These are phyloP conservation scores for Linum trigynum DNA, from an alignment of 345 rosid species.

Conservation along the genomic window DNA sequence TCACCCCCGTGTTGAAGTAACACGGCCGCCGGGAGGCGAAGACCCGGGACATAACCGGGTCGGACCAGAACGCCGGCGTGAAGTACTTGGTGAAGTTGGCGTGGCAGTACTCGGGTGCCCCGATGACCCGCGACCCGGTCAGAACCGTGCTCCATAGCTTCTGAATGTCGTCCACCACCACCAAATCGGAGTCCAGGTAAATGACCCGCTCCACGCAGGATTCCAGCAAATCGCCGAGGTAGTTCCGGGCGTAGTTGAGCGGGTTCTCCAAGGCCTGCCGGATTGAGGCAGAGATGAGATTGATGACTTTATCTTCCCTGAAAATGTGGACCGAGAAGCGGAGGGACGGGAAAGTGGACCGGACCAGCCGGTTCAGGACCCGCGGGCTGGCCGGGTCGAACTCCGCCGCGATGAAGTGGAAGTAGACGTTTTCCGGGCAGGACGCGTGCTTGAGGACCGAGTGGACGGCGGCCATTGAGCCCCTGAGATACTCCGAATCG, in stretches of 20 bases:
- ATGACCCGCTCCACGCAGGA: constrained; percentile 45
- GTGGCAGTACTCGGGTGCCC: constrained; percentile 71
- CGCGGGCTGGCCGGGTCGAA: constrained; percentile 13
- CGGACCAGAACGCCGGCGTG: constrained; percentile 49
- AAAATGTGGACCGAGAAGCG: constrained; percentile 46
- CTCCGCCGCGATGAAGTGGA: constrained; percentile 53
- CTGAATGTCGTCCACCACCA: constrained; percentile 50
- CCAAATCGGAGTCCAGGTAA: constrained; percentile 57
- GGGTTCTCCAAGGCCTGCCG: constrained; percentile 66
- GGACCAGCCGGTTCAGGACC: constrained; percentile 15
- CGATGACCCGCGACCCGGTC: constrained; percentile 35
- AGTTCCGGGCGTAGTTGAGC: constrained; percentile 64
- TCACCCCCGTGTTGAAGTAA: constrained; percentile 77
- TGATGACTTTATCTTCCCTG: constrained; percentile 27
- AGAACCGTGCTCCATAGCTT: constrained; percentile 41
- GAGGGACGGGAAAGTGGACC: constrained; percentile 51
- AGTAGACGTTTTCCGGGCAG: constrained; percentile 65
- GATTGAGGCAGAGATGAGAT: constrained; percentile 53
- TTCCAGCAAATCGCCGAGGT: constrained; percentile 49
- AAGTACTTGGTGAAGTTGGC: constrained; percentile 54
- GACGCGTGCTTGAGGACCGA: constrained; percentile 66
- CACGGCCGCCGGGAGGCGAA: constrained; percentile 45
- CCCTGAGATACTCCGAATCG: constrained; percentile 61
- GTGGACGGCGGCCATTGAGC: constrained; percentile 62
- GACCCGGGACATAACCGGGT: constrained; percentile 25